Evolutionary conservation across 345 rosid species (phyloP).

Genomic region (Rhodomyrtus tomentosa): DNA sequence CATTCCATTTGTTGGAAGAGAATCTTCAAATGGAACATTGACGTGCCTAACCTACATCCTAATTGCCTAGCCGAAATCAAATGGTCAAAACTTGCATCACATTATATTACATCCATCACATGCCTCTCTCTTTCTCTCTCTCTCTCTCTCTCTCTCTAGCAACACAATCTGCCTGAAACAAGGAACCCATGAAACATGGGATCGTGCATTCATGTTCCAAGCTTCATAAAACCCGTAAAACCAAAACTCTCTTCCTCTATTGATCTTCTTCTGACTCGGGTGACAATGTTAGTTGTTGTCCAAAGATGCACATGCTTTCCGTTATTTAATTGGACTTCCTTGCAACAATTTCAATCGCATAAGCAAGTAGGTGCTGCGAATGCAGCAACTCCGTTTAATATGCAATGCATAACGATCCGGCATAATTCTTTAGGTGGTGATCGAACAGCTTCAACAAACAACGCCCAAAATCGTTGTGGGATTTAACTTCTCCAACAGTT

Average conservation of each 20-base stretch:
- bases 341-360: neutral
- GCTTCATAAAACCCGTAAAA: neutral
- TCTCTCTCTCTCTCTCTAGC: neutral
- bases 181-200: neutral
- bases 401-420: neutral
- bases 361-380: neutral
- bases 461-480: neutral
- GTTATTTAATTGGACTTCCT: neutral
- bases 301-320: neutral
- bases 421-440: neutral
- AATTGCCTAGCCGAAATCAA: neutral
- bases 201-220: neutral
- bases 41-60: neutral
- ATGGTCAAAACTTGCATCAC: neutral
- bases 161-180: neutral
- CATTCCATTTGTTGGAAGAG: neutral
- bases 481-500: neutral
- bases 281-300: neutral
- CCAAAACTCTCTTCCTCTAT: neutral
- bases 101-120: neutral
- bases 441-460: neutral
- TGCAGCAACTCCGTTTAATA: neutral
- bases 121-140: neutral
- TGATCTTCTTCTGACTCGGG: neutral
- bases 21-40: neutral